Conservation (phyloP, 352 stramenopile species). For the Phytophthora fragariaefolia region DNA sequence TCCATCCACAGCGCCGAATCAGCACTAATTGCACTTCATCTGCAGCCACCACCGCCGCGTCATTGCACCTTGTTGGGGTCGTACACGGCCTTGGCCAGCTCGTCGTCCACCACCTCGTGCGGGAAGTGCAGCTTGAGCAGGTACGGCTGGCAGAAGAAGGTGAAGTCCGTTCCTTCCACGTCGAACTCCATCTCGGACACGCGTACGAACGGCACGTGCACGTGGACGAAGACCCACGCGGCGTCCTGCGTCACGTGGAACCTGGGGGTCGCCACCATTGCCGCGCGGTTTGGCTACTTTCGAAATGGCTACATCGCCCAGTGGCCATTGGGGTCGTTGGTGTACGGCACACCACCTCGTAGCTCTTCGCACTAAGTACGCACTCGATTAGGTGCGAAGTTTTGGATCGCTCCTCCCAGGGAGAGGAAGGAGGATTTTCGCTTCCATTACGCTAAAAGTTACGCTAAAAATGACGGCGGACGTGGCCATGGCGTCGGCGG, state of each 20-base stretch:
- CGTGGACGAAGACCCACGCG: conserved; percentile 85
- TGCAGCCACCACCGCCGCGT: neutral
- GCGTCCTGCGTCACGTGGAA: conserved; percentile 89
- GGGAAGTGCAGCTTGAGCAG: conserved; percentile 96
- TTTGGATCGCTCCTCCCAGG: conserved; percentile 36
- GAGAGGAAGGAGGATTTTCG: conserved; percentile 12
- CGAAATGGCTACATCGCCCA: conserved; percentile 10
- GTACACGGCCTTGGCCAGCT: conserved; percentile 91
- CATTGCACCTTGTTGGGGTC: conserved; percentile 83
- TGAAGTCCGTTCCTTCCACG: conserved; percentile 91
- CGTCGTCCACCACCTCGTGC: conserved; percentile 88
- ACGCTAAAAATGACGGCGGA: conserved; percentile 41
- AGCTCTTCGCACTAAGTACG: neutral
- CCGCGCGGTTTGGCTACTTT: conserved; percentile 54
- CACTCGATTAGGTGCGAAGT: conserved; percentile 9
- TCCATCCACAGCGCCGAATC: neutral
- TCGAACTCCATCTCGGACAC: conserved; percentile 94
- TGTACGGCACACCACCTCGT: neutral
- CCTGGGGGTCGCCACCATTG: conserved; percentile 80
- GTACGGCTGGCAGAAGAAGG: conserved; percentile 98
- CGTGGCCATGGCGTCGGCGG: conserved; percentile 45
- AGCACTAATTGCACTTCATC: conserved; percentile 4
- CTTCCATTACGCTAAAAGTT: neutral
- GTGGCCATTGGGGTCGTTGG: neutral
- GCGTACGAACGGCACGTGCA: conserved; percentile 91